A percentile compares a stretch with the other conserved stretches of the same genome.
These are phyloP conservation scores for Cladophialophora exuberans DNA, from an alignment of 2,329 filamentous ascomycete species.

Conservation along the genomic window DNA sequence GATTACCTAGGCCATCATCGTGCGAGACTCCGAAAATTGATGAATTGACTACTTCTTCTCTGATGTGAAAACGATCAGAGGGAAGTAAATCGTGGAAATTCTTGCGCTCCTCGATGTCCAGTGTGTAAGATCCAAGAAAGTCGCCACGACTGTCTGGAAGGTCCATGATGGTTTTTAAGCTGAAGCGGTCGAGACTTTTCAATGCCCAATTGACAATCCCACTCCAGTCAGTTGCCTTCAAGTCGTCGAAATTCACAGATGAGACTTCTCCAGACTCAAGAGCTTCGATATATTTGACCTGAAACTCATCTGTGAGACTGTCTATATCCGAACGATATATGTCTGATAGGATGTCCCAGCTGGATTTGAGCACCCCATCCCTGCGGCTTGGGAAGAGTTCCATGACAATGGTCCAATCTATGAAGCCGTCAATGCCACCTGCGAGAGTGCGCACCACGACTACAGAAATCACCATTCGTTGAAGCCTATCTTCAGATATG, in stretches of 20 bases:
- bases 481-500: conserved; percentile 25
- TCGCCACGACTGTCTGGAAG: conserved; percentile 49
- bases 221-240: conserved; percentile 51
- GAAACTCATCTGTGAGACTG: conserved; percentile 52
- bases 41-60: conserved; percentile 39
- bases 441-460: conserved; percentile 49
- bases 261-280: conserved; percentile 49
- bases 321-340: conserved; percentile 45
- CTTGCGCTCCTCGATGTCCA: conserved; percentile 41
- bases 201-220: conserved; percentile 52
- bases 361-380: conserved; percentile 41
- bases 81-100: conserved; percentile 42
- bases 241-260: conserved; percentile 47
- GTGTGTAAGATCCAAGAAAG: conserved; percentile 46
- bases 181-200: conserved; percentile 44
- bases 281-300: conserved; percentile 49
- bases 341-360: conserved; percentile 42
- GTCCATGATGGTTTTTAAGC: conserved; percentile 35
- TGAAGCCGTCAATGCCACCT: conserved; percentile 46
- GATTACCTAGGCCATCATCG: conserved; percentile 11
- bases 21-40: conserved; percentile 40
- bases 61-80: background rate
- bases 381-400: conserved; percentile 47
- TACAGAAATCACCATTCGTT: conserved; percentile 47
- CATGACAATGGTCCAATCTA: conserved; percentile 52